Base-by-base conservation (phyloP, 495 filamentous ascomycete species). In the Aspergillus heteromorphus region DNA sequence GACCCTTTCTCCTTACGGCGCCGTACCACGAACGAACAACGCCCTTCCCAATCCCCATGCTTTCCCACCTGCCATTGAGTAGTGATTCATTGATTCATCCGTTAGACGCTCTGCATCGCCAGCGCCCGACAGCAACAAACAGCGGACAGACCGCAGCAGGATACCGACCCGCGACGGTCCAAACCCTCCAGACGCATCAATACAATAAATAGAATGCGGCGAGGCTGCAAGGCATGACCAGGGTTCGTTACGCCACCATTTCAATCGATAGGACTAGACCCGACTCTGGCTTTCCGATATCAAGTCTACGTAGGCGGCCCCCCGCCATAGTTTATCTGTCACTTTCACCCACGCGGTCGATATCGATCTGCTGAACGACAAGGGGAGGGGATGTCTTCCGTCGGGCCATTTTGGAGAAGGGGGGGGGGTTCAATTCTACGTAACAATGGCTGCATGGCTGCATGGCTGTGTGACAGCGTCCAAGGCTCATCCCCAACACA, bases 181-280 rank as follows among this genome's bases (percentile, higher is more conserved):
- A n/a, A n/a, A n/a, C n/a, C n/a, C 23, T 51, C 40, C 51, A 27
- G 11, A 38, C n/a, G 34, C 34, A 48, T 51, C 41, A 30, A 47
- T 23, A 25, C 21, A 23, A 40, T 25, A 29, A 23, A 40, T 25
- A 29, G 21, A 38, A 53, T 53, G 55, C 55, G 40, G 53, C 56
- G 48, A 59, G 47, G 47, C 49, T 57, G 55, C 59, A 61, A 47
- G 49, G 29, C 18, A 53, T n/a, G 53, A 62, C 59, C 49, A 53
- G 55, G 52, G 52, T 40, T 56, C 31, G 43, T 51, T 51, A 47
- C 60, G 60, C 60, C 56, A 62, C 52, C 23, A 43, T 52, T 49
- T 49, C 19, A n/a, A 40, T 29, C 48, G 36, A 34, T n/a, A 19
- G 17, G 16, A 18, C 30, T 49, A 14, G 31, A 40, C 48, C 29